Conservation (phyloP, 257 asterid species). For the Datura wrightii region DNA sequence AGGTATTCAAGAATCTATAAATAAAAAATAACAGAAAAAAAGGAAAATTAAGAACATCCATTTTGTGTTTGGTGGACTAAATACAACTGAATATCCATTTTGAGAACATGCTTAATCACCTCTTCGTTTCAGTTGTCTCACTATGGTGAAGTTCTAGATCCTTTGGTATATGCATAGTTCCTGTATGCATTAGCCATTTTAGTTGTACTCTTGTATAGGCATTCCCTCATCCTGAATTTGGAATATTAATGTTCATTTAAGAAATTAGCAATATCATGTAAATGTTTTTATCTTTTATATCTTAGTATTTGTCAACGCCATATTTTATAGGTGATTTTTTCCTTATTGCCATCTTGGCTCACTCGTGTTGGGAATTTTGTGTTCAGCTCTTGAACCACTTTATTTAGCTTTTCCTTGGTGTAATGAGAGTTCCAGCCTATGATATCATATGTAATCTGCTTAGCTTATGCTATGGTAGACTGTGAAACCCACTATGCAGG, state of each 20-base stretch:
- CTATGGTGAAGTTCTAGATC: neutral
- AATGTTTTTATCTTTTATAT: neutral
- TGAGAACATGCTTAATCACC: conserved; percentile 24
- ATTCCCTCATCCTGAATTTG: neutral
- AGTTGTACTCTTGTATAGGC: neutral
- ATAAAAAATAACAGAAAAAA: neutral
- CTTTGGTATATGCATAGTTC: neutral
- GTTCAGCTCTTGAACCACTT: neutral
- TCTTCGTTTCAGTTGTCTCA: neutral
- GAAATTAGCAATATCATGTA: neutral
- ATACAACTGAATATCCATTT: neutral
- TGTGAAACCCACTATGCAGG: neutral
- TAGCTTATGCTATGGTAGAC: neutral
- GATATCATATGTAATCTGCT: conserved; percentile 11
- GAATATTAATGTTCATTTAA: conserved; percentile 3
- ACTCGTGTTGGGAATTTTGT: neutral
- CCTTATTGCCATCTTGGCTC: neutral
- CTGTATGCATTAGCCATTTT: neutral
- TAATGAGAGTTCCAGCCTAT: neutral
- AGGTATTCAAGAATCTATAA: neutral
- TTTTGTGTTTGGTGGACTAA: neutral
- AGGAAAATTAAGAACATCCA: neutral
- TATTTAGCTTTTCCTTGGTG: conserved; percentile 7
- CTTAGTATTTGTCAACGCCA: neutral
- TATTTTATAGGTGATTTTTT: neutral